Evolutionary conservation across 257 asterid genomes (phyloP), one percentile per base, ranked within the genome.

Genomic region (Capsicum rhomboideum): DNA sequence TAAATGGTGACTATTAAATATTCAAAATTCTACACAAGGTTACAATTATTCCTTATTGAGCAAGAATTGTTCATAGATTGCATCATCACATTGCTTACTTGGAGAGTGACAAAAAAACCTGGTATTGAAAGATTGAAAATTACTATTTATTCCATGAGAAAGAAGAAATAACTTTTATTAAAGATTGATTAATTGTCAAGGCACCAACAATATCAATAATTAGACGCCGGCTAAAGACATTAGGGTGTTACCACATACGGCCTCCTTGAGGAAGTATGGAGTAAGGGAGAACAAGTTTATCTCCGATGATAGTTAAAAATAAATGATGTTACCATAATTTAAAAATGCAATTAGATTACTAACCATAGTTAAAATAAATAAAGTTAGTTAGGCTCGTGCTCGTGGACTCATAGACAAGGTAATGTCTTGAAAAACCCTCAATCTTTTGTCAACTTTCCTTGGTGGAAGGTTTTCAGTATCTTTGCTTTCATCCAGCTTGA

Each of bases 371-470:
- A 63, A n/a, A n/a, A 71, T 69, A 42, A 77, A 50, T 40, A 46
- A 82, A 53, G 68, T 72, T 26, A 58, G 72, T 84, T 53, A 85
- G 23, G 85, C 87, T 83, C 67, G 44, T 28, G 91, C 90, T 74
- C 87, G 84, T 37, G 84, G 58, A 29, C 97, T 94, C 86, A 91
- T 82, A 13, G 94, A 88, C 67, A 83, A 78, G 8, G 98, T 94
- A 82, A 96, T 96, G 37, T 96, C 98, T 79, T 92, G 97, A 63
- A 96, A 96, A 82, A 94, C 99, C 87, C 91, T 94, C 61, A 96
- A 89, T 91, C 99, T 92, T 91, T 94, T 93, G 37, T 94, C 99
- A 20, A 90, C 89, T 91, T 93, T 92, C 75, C 84, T 88, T 54
- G 82, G 83, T 50, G 79, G 83, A n/a, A 49, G 17, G 58, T 86